Evolutionary conservation across 176 grass and related monocot species (phyloP).

Genomic region (Neostapfia colusana): DNA sequence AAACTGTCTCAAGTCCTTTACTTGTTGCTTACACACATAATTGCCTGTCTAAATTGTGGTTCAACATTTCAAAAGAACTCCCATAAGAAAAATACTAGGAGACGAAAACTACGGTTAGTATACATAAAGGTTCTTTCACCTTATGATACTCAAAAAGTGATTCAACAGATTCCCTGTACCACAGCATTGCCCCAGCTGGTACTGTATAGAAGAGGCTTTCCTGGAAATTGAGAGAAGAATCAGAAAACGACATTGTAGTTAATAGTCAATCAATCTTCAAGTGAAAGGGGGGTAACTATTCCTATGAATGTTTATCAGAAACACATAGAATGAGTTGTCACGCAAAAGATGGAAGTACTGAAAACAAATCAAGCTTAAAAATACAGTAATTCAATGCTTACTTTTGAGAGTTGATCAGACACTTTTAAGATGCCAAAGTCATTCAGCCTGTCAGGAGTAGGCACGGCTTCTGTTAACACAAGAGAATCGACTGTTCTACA

Average conservation of each 20-base stretch:
- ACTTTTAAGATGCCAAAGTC: conserved; percentile 72
- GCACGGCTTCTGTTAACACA: conserved; percentile 67
- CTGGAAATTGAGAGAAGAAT: conserved; percentile 52
- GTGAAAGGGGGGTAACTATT: conserved; percentile 20
- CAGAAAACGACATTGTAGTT: background rate
- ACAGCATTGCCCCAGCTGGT: conserved; percentile 67
- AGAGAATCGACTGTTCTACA: conserved; percentile 41
- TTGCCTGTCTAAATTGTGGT: background rate
- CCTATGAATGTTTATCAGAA: conserved; percentile 15
- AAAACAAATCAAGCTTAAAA: conserved; percentile 34
- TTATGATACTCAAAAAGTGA: conserved; percentile 68
- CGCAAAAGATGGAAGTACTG: conserved; percentile 9
- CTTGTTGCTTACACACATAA: conserved; percentile 20
- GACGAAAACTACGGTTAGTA: background rate
- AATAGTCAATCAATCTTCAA: conserved; percentile 22
- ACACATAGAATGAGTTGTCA: background rate
- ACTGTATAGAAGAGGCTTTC: conserved; percentile 82
- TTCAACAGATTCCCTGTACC: conserved; percentile 88
- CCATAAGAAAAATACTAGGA: conserved; percentile 2
- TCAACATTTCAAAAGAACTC: conserved; percentile 23
- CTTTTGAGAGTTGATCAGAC: conserved; percentile 69
- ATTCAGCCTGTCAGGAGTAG: conserved; percentile 76
- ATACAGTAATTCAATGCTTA: conserved; percentile 31
- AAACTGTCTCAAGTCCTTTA: background rate
- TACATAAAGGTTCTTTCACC: conserved; percentile 52